Conservation (phyloP, 2,329 filamentous ascomycete species). For the Aspergillus piperis region DNA sequence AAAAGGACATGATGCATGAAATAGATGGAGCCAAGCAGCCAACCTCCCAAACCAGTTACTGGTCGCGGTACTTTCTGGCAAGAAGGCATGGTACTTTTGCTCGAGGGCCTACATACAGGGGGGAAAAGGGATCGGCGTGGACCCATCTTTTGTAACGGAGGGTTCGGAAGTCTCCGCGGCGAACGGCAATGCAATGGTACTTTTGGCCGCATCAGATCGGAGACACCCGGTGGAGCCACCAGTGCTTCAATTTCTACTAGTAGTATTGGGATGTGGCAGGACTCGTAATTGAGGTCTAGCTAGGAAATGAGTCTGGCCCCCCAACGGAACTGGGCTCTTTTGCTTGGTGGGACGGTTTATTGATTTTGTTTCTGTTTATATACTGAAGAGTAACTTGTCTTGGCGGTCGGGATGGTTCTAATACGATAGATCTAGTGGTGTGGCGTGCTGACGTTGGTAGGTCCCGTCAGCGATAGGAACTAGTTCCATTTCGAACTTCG, state of each 20-base stretch:
- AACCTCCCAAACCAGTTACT: constrained; percentile 1
- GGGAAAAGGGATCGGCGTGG: neutral
- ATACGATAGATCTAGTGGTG: neutral
- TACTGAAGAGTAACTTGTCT: neutral
- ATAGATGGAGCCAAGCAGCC: neutral
- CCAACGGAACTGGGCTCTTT: neutral
- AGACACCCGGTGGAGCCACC: neutral
- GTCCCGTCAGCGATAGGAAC: neutral
- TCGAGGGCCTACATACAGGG: neutral
- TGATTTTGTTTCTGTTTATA: neutral
- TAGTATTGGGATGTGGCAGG: neutral
- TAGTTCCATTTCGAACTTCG: neutral
- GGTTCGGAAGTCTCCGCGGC: neutral
- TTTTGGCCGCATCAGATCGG: neutral
- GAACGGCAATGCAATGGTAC: neutral
- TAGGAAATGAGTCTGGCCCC: neutral
- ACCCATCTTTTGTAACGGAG: neutral
- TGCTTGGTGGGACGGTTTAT: neutral
- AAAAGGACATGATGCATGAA: neutral
- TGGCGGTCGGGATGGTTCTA: neutral
- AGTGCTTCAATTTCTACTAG: neutral
- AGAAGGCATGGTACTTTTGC: neutral
- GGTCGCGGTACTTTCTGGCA: neutral
- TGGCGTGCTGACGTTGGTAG: neutral
- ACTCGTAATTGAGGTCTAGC: neutral